Base-by-base conservation (phyloP, 371 early-diverging fungal species). In the Lichtheimia hyalospora region DNA sequence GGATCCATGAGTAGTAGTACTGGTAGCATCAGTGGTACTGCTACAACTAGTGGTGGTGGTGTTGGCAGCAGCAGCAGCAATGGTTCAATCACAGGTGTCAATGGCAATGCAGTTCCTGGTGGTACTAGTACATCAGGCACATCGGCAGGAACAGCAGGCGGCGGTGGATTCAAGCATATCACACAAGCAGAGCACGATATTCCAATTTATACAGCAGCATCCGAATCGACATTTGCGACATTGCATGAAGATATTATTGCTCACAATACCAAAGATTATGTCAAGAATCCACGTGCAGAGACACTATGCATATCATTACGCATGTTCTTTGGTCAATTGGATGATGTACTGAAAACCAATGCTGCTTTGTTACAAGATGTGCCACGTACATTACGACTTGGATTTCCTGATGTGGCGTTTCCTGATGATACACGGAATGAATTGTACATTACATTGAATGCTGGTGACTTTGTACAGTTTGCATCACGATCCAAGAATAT, bases 401-500 rank as follows among this genome's bases (percentile, higher is more conserved):
- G 89, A 0, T 85, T 89, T 67, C 79, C 86, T 0, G 90, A 90
- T 60, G 84, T 88, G 24, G 83, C 87, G 10, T 80, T 84, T 43
- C 86, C 89, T 0, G 78, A 81, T 8, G 87, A 85, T 44, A 64
- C 58, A 21, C 70, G 89, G 8, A 89, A 91, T 54, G 82, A 83
- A 16, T 59, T 90, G 20, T 90, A 91, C 56, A 34, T 92, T 16
- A 87, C 83, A 15, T 73, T 92, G 3, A 67, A 70, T 2, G 64
- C 72, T 5, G 92, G 89, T 12, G 89, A 89, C 40, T 86, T 92
- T 52, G 62, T 74, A 2, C 80, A 80, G 60, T 68, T 74, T 62
- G 77, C 73, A n/a, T 34, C 34, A 34, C 68, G 79, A 43, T 73
- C 79, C 3, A 70, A 81, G 25, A 89, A 86, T 61, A 73, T 92